Conservation (phyloP, 1,284 basidiomycete species). For the Stygiomarasmius scandens region DNA sequence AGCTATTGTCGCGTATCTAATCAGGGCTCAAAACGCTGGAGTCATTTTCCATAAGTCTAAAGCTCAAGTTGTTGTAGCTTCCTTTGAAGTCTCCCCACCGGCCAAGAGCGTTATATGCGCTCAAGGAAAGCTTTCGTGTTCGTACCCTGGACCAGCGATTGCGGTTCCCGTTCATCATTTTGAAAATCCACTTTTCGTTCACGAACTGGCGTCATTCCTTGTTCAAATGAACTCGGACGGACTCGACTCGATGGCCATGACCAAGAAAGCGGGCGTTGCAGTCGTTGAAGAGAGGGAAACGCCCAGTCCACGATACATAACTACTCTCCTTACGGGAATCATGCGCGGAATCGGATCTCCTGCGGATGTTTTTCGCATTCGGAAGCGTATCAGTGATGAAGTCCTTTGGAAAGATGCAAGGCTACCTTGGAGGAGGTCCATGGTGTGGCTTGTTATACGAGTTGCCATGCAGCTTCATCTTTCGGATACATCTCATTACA, state of each 20-base stretch:
- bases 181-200: constrained; percentile 25
- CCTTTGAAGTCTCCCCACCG: constrained; percentile 43
- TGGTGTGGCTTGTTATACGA: constrained; percentile 38
- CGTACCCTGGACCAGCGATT: constrained; percentile 33
- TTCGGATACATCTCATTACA: constrained; percentile 36
- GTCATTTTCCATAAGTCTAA: constrained; percentile 37
- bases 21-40: constrained; percentile 47
- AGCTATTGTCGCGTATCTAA: constrained; percentile 19
- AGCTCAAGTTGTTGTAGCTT: constrained; percentile 35
- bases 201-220: constrained; percentile 19
- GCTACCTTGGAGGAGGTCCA: constrained; percentile 45
- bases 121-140: constrained; percentile 40
- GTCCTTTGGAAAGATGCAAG: constrained; percentile 39
- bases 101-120: constrained; percentile 35
- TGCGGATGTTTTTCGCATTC: constrained; percentile 31
- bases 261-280: constrained; percentile 7
- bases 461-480: constrained; percentile 41
- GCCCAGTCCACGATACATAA: constrained; percentile 20
- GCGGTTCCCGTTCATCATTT: constrained; percentile 22
- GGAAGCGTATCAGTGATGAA: constrained; percentile 46
- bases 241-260: constrained; percentile 1
- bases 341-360: constrained; percentile 30
- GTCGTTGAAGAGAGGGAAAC: constrained; percentile 13
- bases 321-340: constrained; percentile 43
- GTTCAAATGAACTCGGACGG: constrained; percentile 18